A percentile compares a stretch with the other conserved stretches of the same genome.
phyloP scores from a whole-genome alignment of 768 basidiomycete species.

The Lactarius trivialis region DNA sequence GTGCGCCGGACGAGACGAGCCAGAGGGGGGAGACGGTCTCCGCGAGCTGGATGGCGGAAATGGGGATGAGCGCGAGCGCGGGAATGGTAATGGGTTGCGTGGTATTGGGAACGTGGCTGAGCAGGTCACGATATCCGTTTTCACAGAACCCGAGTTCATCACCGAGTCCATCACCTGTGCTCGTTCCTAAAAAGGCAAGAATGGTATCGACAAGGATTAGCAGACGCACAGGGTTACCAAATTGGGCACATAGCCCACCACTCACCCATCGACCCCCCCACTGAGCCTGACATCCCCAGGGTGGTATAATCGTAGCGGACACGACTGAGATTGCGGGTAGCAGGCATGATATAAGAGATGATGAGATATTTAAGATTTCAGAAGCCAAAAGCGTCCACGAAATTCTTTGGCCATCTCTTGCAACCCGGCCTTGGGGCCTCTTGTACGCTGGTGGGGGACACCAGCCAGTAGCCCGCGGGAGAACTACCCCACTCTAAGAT shows the following conservation, averaged over 20 bases:
- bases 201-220: slow-evolving; percentile 1
- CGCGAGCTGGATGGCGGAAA: not conserved
- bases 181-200: slow-evolving; percentile 4
- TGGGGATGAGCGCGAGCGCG: not conserved
- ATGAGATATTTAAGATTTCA: not conserved
- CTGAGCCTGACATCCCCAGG: not conserved
- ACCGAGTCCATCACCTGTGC: slow-evolving; percentile 2
- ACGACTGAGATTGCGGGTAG: slow-evolving; percentile 4
- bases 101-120: slow-evolving; percentile 12
- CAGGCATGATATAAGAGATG: slow-evolving; percentile 7
- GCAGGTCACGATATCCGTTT: slow-evolving; percentile 7
- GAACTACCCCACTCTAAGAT: not conserved
- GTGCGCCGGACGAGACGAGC: not conserved
- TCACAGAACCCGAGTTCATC: not conserved
- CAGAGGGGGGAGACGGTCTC: not conserved
- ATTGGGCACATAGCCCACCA: not conserved
- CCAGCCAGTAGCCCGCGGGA: not conserved
- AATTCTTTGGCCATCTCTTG: slow-evolving; percentile 3
- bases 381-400: not conserved
- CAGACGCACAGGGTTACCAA: slow-evolving; percentile 4
- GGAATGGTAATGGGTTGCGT: slow-evolving; percentile 8
- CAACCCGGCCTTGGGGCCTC: not conserved
- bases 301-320: too few species aligned
- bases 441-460: slow-evolving; percentile 1
- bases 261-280: not conserved